phyloP scores from a whole-genome alignment of 1,284 basidiomycete genomes.

The Blastosporella zonata region DNA sequence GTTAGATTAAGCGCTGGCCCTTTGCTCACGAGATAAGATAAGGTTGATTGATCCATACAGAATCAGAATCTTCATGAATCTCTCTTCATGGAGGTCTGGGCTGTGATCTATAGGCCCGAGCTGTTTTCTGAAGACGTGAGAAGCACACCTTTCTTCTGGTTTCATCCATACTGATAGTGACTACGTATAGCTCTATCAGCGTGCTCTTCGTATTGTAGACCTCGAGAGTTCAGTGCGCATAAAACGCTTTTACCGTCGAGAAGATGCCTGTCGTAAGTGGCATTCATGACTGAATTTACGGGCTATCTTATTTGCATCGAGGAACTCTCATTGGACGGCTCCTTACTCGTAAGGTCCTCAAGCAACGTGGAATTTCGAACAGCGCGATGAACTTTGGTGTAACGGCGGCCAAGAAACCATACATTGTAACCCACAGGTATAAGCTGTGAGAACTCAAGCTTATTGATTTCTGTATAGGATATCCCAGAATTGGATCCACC shows the following conservation, averaged over 20 bases:
- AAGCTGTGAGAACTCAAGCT: neutral
- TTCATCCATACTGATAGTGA: conserved; percentile 9
- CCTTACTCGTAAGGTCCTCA: conserved; percentile 59
- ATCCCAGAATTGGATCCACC: conserved; percentile 43
- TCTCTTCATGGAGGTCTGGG: conserved; percentile 54
- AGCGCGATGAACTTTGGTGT: conserved; percentile 47
- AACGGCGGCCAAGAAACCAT: conserved; percentile 70
- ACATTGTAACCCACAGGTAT: conserved; percentile 45
- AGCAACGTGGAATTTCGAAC: conserved; percentile 48
- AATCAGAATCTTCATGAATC: neutral
- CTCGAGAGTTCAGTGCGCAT: conserved; percentile 50
- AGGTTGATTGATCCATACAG: neutral
- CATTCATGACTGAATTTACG: neutral
- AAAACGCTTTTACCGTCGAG: conserved; percentile 61
- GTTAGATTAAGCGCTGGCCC: neutral
- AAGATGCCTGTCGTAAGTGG: conserved; percentile 69
- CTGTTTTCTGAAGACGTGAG: conserved; percentile 55
- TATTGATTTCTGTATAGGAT: conserved; percentile 31
- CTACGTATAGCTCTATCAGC: conserved; percentile 50
- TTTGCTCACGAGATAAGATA: neutral
- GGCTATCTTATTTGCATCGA: conserved; percentile 23
- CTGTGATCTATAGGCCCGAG: conserved; percentile 47
- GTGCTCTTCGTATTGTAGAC: conserved; percentile 55
- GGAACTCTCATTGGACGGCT: conserved; percentile 73
- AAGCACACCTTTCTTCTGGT: conserved; percentile 4